Conservation (phyloP, 768 basidiomycete species). For the Cyathus striatus region DNA sequence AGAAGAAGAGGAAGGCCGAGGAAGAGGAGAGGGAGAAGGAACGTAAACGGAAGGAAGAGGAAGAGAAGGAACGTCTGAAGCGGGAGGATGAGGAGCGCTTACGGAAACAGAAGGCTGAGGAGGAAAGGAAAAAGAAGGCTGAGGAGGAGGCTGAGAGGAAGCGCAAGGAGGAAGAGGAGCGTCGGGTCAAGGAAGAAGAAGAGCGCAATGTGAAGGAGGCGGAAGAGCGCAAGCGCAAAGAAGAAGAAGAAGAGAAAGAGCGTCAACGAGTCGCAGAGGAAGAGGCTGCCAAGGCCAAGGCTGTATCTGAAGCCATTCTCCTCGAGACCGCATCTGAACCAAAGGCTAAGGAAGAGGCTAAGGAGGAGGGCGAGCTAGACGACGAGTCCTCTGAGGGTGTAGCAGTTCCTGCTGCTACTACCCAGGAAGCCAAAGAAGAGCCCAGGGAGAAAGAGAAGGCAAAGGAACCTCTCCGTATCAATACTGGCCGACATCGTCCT, state of each 20-base stretch:
- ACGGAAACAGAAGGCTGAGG: constrained; percentile 19
- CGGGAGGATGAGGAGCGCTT: constrained; percentile 26
- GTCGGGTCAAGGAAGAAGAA: constrained; percentile 16
- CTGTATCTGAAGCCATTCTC: constrained; percentile 14
- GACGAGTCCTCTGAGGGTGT: constrained; percentile 45
- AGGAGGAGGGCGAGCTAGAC: constrained; percentile 41
- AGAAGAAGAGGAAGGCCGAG: constrained; percentile 19
- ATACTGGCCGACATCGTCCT: constrained; percentile 61
- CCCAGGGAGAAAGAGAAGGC: constrained; percentile 16
- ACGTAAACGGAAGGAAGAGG: constrained; percentile 34
- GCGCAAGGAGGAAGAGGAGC: constrained; percentile 24
- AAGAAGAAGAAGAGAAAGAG: constrained; percentile 30
- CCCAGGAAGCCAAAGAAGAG: constrained; percentile 27
- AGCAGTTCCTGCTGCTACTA: constrained; percentile 27
- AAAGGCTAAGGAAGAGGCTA: constrained; percentile 9
- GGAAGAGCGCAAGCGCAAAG: constrained; percentile 49
- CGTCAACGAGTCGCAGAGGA: constrained; percentile 22
- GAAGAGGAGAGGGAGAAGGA: constrained; percentile 13
- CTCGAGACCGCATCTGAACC: constrained; percentile 21
- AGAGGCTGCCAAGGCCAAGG: constrained; percentile 26
- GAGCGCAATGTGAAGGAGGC: constrained; percentile 24
- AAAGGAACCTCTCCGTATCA: constrained; percentile 62
- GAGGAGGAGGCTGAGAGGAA: constrained; percentile 46
- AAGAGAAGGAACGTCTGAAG: constrained; percentile 23
- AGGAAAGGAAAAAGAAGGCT: constrained; percentile 42